phyloP scores from a whole-genome alignment of 2,329 filamentous ascomycete species.

The Trichoderma sp. region DNA sequence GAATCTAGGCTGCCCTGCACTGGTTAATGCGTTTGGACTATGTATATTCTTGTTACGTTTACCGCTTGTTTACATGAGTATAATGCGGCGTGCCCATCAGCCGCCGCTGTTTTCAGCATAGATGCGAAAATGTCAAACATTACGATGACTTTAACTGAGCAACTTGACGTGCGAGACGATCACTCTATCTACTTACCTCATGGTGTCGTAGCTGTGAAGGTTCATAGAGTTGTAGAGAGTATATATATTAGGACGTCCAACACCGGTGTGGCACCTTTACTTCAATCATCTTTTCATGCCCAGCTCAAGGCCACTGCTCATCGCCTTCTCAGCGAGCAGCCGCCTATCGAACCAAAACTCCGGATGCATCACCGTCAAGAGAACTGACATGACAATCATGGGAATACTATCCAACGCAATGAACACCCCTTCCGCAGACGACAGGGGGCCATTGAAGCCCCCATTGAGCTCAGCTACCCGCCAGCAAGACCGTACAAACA shows the following conservation, averaged over 20 bases:
- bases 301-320: background rate
- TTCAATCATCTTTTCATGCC: background rate
- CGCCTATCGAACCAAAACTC: conserved; percentile 17
- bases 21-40: conserved; percentile 25
- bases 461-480: conserved; percentile 12
- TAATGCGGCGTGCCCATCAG: conserved; percentile 7
- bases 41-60: conserved; percentile 19
- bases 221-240: too few relatives aligned
- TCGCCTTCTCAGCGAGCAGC: background rate
- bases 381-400: conserved; percentile 15
- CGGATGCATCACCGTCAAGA: conserved; percentile 12
- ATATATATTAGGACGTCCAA: too few relatives aligned
- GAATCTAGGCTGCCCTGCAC: background rate
- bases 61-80: conserved; percentile 16
- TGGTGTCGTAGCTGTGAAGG: too few relatives aligned
- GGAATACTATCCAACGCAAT: conserved; percentile 14
- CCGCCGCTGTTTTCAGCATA: conserved; percentile 4
- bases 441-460: conserved; percentile 14
- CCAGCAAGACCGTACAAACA: conserved; percentile 14
- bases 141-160: background rate
- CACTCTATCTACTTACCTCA: too few relatives aligned
- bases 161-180: too few relatives aligned
- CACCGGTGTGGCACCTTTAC: background rate
- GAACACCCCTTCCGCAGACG: conserved; percentile 1
- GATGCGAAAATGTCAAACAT: conserved; percentile 11